Evolutionary conservation across 148 eudicot species (phyloP).

Genomic region (Cornus controversa): DNA sequence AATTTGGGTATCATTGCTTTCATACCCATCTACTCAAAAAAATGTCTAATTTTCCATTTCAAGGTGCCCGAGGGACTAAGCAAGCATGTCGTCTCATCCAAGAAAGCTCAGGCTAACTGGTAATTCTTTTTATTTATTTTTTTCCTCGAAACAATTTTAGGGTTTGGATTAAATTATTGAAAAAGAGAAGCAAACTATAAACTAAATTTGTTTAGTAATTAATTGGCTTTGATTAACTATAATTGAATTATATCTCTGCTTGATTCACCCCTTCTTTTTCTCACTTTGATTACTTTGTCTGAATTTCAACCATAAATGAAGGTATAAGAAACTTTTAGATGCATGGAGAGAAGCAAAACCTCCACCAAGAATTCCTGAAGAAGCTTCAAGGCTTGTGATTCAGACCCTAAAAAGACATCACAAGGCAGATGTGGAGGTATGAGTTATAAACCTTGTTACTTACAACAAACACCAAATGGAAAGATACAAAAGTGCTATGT

Average conservation of each 20-base stretch:
- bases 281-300: too few species aligned
- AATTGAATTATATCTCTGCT: too few species aligned
- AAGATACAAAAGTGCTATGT: background rate
- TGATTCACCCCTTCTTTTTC: too few species aligned
- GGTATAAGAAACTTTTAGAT: slow-evolving; percentile 74
- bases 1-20: background rate
- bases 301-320: slow-evolving; percentile 9
- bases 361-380: slow-evolving; percentile 84
- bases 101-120: slow-evolving; percentile 94
- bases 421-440: slow-evolving; percentile 89
- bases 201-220: background rate
- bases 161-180: too few species aligned
- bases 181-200: too few species aligned
- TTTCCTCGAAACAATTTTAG: too few species aligned
- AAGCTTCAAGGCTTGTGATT: slow-evolving; percentile 78
- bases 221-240: too few species aligned
- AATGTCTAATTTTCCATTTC: background rate
- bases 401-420: slow-evolving; percentile 68
- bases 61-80: slow-evolving; percentile 83
- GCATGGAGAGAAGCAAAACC: slow-evolving; percentile 92
- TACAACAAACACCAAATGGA: too few species aligned
- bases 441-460: background rate
- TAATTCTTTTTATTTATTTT: slow-evolving; percentile 12
- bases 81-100: slow-evolving; percentile 80
- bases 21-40: background rate